Conservation (phyloP, 2,329 filamentous ascomycete genomes). For the Pseudogymnoascus verrucosus region DNA sequence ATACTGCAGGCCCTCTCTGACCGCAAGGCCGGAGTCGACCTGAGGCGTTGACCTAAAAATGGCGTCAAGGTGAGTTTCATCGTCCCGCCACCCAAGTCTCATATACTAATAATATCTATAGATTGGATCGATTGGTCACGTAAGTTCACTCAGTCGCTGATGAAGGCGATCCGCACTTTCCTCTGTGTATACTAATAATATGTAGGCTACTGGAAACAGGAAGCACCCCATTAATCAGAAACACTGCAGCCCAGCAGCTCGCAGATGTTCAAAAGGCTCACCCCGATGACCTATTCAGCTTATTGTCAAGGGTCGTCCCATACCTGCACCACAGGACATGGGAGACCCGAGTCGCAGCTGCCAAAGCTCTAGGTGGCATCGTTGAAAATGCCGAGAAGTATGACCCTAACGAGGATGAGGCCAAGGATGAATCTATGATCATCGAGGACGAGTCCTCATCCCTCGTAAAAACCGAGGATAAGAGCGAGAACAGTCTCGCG, state of each 20-base stretch:
- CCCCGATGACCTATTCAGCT: constrained; percentile 93
- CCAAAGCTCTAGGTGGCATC: constrained; percentile 90
- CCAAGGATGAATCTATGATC: constrained; percentile 37
- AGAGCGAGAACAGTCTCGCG: constrained; percentile 34
- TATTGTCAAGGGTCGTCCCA: constrained; percentile 87
- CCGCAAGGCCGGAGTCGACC: constrained; percentile 1
- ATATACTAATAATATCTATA: constrained; percentile 31
- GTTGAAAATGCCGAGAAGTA: constrained; percentile 80
- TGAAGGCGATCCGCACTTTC: not conserved
- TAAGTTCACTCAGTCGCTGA: constrained; percentile 42
- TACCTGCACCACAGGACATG: constrained; percentile 93
- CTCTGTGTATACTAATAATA: constrained; percentile 14
- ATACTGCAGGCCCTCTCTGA: constrained; percentile 1
- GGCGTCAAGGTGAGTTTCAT: constrained; percentile 28
- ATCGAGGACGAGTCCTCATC: constrained; percentile 31
- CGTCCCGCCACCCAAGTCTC: not conserved
- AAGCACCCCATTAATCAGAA: constrained; percentile 90
- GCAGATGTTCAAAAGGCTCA: constrained; percentile 98
- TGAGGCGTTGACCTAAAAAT: constrained; percentile 17
- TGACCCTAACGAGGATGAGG: constrained; percentile 77
- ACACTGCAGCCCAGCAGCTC: constrained; percentile 92
- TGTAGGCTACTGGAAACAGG: constrained; percentile 88
- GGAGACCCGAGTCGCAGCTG: constrained; percentile 90
- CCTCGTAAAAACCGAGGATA: constrained; percentile 47
- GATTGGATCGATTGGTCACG: constrained; percentile 81